Evolutionary conservation across 768 basidiomycete species (phyloP).

Genomic region (Leucogyrophana mollusca): DNA sequence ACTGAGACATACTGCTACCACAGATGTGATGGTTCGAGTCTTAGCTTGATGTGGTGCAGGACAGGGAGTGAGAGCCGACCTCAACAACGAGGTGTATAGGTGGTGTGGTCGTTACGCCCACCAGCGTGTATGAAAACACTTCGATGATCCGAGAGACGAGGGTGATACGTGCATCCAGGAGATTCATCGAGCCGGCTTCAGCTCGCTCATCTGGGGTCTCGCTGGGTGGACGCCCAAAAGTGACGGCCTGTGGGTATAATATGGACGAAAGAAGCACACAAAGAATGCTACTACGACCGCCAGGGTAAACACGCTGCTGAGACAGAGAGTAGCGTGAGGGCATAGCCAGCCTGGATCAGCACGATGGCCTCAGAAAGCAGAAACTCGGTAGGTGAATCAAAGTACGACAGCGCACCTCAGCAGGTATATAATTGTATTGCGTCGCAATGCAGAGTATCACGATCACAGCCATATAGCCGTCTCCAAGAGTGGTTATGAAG

Average conservation of each 20-base stretch:
- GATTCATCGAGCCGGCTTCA: slow-evolving; percentile 18
- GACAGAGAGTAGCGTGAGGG: slow-evolving; percentile 17
- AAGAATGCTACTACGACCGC: slow-evolving; percentile 19
- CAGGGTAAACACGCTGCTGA: slow-evolving; percentile 17
- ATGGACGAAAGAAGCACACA: slow-evolving; percentile 21
- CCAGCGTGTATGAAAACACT: slow-evolving; percentile 12
- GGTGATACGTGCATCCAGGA: slow-evolving; percentile 26
- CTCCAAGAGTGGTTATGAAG: slow-evolving; percentile 17
- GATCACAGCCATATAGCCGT: slow-evolving; percentile 9
- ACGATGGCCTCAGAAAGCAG: not conserved
- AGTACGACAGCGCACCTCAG: slow-evolving; percentile 16
- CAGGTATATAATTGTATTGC: slow-evolving; percentile 24
- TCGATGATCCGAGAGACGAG: slow-evolving; percentile 16
- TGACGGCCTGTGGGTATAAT: slow-evolving; percentile 14
- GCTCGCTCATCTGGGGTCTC: not conserved
- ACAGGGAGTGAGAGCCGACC: no score
- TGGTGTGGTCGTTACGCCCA: slow-evolving; percentile 8
- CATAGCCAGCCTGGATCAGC: slow-evolving; percentile 24
- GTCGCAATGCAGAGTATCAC: slow-evolving; percentile 25
- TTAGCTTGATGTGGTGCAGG: no score
- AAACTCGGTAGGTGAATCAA: not conserved
- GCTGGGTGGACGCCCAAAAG: not conserved
- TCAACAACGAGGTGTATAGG: slow-evolving; percentile 13
- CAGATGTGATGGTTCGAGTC: no score
- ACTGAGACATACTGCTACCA: slow-evolving; percentile 13